These are phyloP conservation scores for Axilococcus clingmanii DNA, from an alignment of 139 green algal species.

Conservation along the genomic window DNA sequence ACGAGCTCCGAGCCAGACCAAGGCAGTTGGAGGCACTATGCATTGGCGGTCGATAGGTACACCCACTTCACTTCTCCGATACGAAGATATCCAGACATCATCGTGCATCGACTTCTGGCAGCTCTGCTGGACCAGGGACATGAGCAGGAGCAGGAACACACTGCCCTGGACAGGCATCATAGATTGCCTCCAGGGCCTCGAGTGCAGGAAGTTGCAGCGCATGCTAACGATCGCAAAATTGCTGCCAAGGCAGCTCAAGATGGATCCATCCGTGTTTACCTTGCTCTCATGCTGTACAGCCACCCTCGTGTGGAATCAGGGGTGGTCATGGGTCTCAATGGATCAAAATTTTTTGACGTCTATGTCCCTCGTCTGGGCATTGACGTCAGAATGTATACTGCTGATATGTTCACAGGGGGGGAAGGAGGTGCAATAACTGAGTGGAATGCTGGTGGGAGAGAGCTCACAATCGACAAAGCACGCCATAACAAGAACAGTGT, in stretches of 20 bases:
- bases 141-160: background rate
- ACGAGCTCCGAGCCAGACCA: conserved; percentile 42
- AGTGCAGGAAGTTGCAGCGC: conserved; percentile 38
- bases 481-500: background rate
- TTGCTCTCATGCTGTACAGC: conserved; percentile 60
- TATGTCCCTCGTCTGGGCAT: conserved; percentile 68
- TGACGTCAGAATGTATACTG: conserved; percentile 41
- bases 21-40: conserved; percentile 14
- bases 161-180: background rate
- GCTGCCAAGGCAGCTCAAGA: conserved; percentile 52
- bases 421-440: background rate
- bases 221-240: conserved; percentile 78
- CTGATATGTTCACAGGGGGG: conserved; percentile 17
- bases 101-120: conserved; percentile 79
- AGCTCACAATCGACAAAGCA: background rate
- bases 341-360: conserved; percentile 58
- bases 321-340: conserved; percentile 52
- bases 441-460: conserved; percentile 4
- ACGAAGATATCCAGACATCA: conserved; percentile 78
- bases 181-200: background rate
- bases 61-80: conserved; percentile 81
- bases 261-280: conserved; percentile 53
- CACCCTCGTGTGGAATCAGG: conserved; percentile 24
- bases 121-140: conserved; percentile 41
- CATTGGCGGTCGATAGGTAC: conserved; percentile 36